phyloP scores from a whole-genome alignment of 495 filamentous ascomycete species.

The Aspergillus cavernicola region DNA sequence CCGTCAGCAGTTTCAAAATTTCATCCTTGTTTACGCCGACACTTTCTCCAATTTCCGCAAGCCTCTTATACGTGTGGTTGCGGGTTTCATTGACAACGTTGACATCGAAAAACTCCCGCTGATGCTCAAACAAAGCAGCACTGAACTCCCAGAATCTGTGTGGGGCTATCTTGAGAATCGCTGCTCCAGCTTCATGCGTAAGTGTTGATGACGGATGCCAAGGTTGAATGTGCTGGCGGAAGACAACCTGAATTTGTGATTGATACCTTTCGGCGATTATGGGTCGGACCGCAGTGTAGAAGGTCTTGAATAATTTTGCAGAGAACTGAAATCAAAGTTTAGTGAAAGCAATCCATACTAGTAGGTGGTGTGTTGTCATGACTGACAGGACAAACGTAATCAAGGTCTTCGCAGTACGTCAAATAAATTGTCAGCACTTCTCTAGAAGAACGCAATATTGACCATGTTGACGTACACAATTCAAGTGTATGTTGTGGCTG shows the following conservation, averaged over 20 bases:
- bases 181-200: constrained; percentile 79
- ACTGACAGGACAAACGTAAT: constrained; percentile 76
- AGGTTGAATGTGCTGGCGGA: constrained; percentile 90
- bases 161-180: constrained; percentile 64
- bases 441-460: background rate
- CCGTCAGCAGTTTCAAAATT: constrained; percentile 60
- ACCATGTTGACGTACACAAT: constrained; percentile 46
- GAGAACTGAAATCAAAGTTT: constrained; percentile 41
- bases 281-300: constrained; percentile 58
- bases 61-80: constrained; percentile 77
- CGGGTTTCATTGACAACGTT: constrained; percentile 75
- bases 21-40: constrained; percentile 64
- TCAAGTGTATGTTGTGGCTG: constrained; percentile 67
- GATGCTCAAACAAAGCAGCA: constrained; percentile 63
- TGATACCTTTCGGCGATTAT: constrained; percentile 54
- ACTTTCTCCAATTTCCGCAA: constrained; percentile 63
- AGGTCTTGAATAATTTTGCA: constrained; percentile 66
- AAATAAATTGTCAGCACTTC: background rate
- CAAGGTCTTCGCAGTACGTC: constrained; percentile 50
- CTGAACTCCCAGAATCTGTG: constrained; percentile 76
- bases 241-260: constrained; percentile 63
- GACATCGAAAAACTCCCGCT: constrained; percentile 76
- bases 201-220: constrained; percentile 93
- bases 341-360: constrained; percentile 16
- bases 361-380: background rate